Base-by-base conservation (phyloP, 1,139 yeast genomes). In the Hyphopichia buzzinii region DNA sequence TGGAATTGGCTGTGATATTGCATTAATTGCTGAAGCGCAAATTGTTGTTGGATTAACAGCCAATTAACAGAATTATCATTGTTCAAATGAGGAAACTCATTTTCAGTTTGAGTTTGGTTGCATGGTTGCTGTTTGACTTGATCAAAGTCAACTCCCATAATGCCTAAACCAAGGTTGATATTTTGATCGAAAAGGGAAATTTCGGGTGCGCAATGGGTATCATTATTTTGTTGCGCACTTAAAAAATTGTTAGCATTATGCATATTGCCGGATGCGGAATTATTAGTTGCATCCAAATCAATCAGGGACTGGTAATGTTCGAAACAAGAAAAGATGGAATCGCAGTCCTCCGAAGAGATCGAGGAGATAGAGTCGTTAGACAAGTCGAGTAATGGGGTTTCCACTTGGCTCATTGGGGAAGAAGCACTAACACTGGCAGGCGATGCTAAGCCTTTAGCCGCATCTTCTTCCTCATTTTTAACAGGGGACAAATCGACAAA, bases 401-500 rank as follows among this genome's bases (percentile, higher is more conserved):
- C 35, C 10, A 26, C 19, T 10, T 19, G 23, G 17, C 23, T 19
- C 14, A 28, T 21, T 19, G 11, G 43, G 32, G 29, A 44, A 40
- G 7, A 15, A 11, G 29, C 15, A 3, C 31, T n/a, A 12, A 29
- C 26, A 14, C 26, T 16, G 8, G 23, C 10, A 8, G 37, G 27
- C 13, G 30, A 29, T 16, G 32, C 37, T 32, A 13, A 26, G 17
- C 37, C 27, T 13, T 36, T 30, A 4, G 39, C 26, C 26, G 32
- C 21, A 11, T 36, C 25, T 11, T 24, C 30, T 19, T 57, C 62
- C 15, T 54, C 66, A 30, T 47, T 57, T 56, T 73, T 73, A 30
- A 67, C 68, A 16, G 81, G 81, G 14, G 78, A 72, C 42, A 75
- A 62, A 48, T 75, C 79, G 30, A 75, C 79, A 49, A 75, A 75